phyloP scores from a whole-genome alignment of 225 moss, liverwort and hornwort genomes.

The Antitrichia curtipendula region DNA sequence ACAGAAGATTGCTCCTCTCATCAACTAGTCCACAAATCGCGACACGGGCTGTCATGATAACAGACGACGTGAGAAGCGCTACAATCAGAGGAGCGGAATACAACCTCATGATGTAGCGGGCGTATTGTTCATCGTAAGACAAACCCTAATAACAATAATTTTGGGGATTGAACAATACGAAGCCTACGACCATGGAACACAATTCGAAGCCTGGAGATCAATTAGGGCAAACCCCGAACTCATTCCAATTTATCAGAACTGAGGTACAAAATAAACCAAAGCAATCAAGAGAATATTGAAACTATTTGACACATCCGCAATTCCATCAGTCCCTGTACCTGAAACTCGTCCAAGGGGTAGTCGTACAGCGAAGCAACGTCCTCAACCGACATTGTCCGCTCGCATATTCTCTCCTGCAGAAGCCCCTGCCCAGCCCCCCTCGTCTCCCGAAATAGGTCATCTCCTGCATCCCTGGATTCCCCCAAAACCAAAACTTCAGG shows the following conservation, averaged over 20 bases:
- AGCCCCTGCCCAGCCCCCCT: neutral
- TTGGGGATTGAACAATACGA: neutral
- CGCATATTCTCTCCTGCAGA: neutral
- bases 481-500: neutral
- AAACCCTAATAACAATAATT: neutral
- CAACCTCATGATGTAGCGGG: neutral
- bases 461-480: neutral
- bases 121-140: neutral
- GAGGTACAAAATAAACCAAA: neutral
- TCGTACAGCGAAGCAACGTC: conserved; percentile 22
- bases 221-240: neutral
- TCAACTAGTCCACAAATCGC: neutral
- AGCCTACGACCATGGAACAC: neutral
- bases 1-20: neutral
- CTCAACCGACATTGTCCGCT: neutral
- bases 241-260: neutral
- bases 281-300: neutral
- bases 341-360: conserved; percentile 23
- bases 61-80: neutral
- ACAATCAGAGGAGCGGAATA: neutral
- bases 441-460: neutral
- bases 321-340: neutral
- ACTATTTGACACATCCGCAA: neutral
- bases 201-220: neutral
- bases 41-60: neutral